Evolutionary conservation across 495 filamentous ascomycete genomes (phyloP), one percentile per base, ranked within the genome.

Genomic region (Xylaria scruposa): DNA sequence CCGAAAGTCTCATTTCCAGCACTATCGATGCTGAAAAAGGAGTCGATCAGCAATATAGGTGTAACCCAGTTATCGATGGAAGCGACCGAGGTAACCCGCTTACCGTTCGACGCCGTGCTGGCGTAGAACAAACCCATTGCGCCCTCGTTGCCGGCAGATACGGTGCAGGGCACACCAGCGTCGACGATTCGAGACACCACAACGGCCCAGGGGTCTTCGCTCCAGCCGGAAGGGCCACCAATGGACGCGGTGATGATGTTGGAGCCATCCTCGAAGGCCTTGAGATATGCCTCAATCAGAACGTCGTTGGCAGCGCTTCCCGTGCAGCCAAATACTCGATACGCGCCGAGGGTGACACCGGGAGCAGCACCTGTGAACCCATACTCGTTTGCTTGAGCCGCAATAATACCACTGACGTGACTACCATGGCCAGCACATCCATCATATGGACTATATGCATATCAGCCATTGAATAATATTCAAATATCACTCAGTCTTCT

Each of bases 191-290:
- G 82, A 38, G 84, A 83, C 19, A 87, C 85, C 3, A 83, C 86
- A 13, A 82, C 80, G 19, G 85, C 82, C 86, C 87, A 89, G 7
- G 85, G 82, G 54, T 87, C 86, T 73, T 89, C 87, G 3, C 80
- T 79, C 87, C 87, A 90, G 15, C 88, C 88, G 0, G 81, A 83
- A 29, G 86, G 78, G 0, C 83, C 83, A n/a, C 88, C 88, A 59
- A 90, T 85, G 7, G 87, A 89, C 13, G 86, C 86, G 33, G 88
- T 87, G 74, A 90, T 90, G 73, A 90, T 84, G 75, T 90, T 87
- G 38, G 84, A 85, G 15, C 87, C 87, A 54, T 80, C 87, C 73
- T 89, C 84, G 70, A 84, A 89, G 5, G 88, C 88, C 79, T 80
- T 81, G 75, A 86, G 83, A 72, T 88, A 89, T 7, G 88, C 88